Evolutionary conservation across 2,329 filamentous ascomycete species (phyloP).

Genomic region (Claviceps spartinae): DNA sequence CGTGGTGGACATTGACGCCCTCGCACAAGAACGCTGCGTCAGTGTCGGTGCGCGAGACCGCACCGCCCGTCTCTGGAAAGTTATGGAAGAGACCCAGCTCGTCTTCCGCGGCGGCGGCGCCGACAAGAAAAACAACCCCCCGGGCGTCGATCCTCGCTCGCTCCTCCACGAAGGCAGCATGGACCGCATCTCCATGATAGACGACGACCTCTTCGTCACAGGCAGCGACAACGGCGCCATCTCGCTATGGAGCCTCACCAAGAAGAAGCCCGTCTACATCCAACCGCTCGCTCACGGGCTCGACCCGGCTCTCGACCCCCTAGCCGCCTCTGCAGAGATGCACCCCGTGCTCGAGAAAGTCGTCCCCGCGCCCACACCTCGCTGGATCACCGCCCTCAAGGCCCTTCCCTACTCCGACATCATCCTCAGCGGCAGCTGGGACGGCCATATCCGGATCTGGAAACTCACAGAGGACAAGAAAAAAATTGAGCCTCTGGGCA

Average conservation of each 20-base stretch:
- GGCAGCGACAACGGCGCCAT: slow-evolving; percentile 84
- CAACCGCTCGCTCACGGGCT: slow-evolving; percentile 73
- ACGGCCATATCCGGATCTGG: slow-evolving; percentile 74
- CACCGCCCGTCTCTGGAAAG: slow-evolving; percentile 89
- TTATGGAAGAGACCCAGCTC: slow-evolving; percentile 86
- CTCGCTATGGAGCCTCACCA: slow-evolving; percentile 75
- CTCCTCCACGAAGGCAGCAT: slow-evolving; percentile 69
- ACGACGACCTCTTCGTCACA: slow-evolving; percentile 79
- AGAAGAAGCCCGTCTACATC: slow-evolving; percentile 86
- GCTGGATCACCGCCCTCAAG: slow-evolving; percentile 81
- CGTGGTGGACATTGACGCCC: slow-evolving; percentile 69
- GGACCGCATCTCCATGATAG: slow-evolving; percentile 83
- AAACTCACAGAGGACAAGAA: slow-evolving; percentile 70
- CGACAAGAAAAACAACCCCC: slow-evolving; percentile 37
- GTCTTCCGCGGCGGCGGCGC: slow-evolving; percentile 79
- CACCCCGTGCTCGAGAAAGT: slow-evolving; percentile 42
- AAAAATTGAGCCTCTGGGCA: slow-evolving; percentile 58
- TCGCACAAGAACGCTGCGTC: slow-evolving; percentile 77
- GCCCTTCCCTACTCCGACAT: slow-evolving; percentile 84
- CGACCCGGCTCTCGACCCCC: slow-evolving; percentile 54
- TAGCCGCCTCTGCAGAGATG: slow-evolving; percentile 60
- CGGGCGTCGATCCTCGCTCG: slow-evolving; percentile 33
- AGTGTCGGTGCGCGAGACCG: slow-evolving; percentile 84
- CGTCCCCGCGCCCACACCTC: slow-evolving; percentile 52
- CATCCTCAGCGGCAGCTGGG: slow-evolving; percentile 87